Evolutionary conservation across 2,329 filamentous ascomycete genomes (phyloP).

Genomic region (Phyllosticta citrichinensis): DNA sequence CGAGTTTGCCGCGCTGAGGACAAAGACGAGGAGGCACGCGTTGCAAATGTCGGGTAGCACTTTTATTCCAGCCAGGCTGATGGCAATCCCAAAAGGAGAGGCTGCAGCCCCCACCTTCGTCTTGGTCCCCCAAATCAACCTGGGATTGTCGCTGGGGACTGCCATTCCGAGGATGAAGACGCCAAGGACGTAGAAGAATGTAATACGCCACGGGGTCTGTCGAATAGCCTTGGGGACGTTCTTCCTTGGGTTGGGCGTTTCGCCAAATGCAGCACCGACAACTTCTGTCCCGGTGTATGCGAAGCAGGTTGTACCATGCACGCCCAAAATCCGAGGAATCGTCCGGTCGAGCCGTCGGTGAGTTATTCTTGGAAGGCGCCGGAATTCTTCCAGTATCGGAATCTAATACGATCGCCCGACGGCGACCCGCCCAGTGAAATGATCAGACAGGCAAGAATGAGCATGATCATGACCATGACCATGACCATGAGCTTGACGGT

Average conservation of each 20-base stretch:
- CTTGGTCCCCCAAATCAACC: conserved; percentile 32
- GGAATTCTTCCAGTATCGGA: conserved; percentile 59
- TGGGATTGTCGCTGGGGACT: conserved; percentile 51
- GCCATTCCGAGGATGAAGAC: conserved; percentile 61
- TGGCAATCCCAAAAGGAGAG: conserved; percentile 47
- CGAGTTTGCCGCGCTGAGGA: conserved; percentile 56
- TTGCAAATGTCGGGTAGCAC: conserved; percentile 56
- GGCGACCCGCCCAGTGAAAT: conserved; percentile 21
- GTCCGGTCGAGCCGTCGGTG: conserved; percentile 45
- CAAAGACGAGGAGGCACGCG: conserved; percentile 65
- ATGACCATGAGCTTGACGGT: conserved; percentile 62
- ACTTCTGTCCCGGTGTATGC: conserved; percentile 65
- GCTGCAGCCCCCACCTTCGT: conserved; percentile 28
- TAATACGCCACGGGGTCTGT: conserved; percentile 66
- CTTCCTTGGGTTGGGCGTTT: conserved; percentile 61
- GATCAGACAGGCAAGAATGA: conserved; percentile 49
- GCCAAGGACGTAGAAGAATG: conserved; percentile 52
- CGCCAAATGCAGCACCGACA: conserved; percentile 66
- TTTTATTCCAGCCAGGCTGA: conserved; percentile 33
- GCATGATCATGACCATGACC: conserved; percentile 58
- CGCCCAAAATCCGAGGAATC: conserved; percentile 60
- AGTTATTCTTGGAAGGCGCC: conserved; percentile 57
- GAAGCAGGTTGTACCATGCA: conserved; percentile 58
- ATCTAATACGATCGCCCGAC: conserved; percentile 55
- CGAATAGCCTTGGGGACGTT: conserved; percentile 63